phyloP scores from a whole-genome alignment of 1,284 basidiomycete species.

The Rhodotorula glutinis region DNA sequence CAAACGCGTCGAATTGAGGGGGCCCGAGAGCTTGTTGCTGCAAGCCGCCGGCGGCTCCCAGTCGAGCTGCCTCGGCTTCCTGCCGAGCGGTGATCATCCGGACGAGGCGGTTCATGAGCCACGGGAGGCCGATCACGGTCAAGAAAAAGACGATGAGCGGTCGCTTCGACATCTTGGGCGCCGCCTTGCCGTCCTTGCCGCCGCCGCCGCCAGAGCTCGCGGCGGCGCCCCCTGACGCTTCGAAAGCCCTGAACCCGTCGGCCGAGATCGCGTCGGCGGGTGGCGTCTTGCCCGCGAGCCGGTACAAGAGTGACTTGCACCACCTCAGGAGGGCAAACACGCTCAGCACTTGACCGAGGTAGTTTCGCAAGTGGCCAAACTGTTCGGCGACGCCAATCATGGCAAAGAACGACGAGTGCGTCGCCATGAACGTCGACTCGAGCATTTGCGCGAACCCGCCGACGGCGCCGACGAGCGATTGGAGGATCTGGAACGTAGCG shows the following conservation, averaged over 20 bases:
- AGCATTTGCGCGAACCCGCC: slow-evolving; percentile 96
- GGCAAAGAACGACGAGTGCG: slow-evolving; percentile 95
- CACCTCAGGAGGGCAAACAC: slow-evolving; percentile 83
- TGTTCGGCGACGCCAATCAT: slow-evolving; percentile 98
- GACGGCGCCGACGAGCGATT: slow-evolving; percentile 94
- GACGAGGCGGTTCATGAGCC: slow-evolving; percentile 87
- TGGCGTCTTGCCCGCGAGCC: slow-evolving; percentile 34
- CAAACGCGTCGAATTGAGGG: slow-evolving; percentile 40
- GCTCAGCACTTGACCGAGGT: slow-evolving; percentile 88
- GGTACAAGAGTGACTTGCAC: slow-evolving; percentile 58
- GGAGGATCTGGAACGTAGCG: slow-evolving; percentile 72
- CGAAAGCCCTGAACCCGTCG: slow-evolving; percentile 40
- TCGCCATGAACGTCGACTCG: slow-evolving; percentile 97
- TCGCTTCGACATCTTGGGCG: slow-evolving; percentile 61
- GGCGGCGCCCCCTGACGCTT: slow-evolving; percentile 22
- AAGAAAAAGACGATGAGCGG: slow-evolving; percentile 92
- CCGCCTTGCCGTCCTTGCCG: not conserved
- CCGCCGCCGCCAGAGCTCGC: not conserved
- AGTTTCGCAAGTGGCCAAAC: slow-evolving; percentile 74
- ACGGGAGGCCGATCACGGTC: slow-evolving; percentile 91
- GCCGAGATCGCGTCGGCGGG: slow-evolving; percentile 26
- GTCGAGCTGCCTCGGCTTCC: slow-evolving; percentile 49
- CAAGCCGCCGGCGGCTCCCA: slow-evolving; percentile 32
- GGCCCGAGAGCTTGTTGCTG: slow-evolving; percentile 45
- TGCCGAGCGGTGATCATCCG: slow-evolving; percentile 68